Evolutionary conservation across 169 alveolate species (phyloP).

Genomic region (Plasmodium chabaudi): DNA sequence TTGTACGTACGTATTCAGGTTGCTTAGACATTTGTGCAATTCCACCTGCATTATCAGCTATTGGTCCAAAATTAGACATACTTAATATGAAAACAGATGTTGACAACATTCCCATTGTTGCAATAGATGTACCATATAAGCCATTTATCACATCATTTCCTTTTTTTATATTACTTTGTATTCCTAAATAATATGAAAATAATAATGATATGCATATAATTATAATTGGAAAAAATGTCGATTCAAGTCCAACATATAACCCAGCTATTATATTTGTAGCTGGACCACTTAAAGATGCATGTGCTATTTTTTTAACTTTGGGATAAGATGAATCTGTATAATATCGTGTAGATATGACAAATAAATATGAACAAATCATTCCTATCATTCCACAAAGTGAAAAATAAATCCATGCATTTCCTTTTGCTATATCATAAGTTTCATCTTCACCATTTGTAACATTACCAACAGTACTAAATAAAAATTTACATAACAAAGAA

Average conservation of each 20-base stretch:
- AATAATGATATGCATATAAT: conserved; percentile 80
- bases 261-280: conserved; percentile 92
- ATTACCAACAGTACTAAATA: conserved; percentile 72
- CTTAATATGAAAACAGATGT: conserved; percentile 85
- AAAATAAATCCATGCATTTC: conserved; percentile 80
- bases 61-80: conserved; percentile 90
- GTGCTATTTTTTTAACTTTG: conserved; percentile 87
- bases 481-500: conserved; percentile 81
- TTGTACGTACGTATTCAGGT: conserved; percentile 85
- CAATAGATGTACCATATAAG: conserved; percentile 90
- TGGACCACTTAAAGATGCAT: conserved; percentile 89
- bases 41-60: conserved; percentile 93
- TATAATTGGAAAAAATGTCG: conserved; percentile 86
- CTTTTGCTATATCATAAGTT: neutral
- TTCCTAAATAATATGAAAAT: conserved; percentile 80
- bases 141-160: conserved; percentile 77
- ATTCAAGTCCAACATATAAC: conserved; percentile 84
- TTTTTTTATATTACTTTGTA: conserved; percentile 32
- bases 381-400: conserved; percentile 88
- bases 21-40: conserved; percentile 89
- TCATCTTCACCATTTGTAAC: neutral
- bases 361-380: conserved; percentile 87
- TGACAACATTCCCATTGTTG: conserved; percentile 92
- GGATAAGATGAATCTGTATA: conserved; percentile 91
- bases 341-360: conserved; percentile 90